phyloP scores from a whole-genome alignment of 345 rosid genomes.

The Syzygium aqueum region DNA sequence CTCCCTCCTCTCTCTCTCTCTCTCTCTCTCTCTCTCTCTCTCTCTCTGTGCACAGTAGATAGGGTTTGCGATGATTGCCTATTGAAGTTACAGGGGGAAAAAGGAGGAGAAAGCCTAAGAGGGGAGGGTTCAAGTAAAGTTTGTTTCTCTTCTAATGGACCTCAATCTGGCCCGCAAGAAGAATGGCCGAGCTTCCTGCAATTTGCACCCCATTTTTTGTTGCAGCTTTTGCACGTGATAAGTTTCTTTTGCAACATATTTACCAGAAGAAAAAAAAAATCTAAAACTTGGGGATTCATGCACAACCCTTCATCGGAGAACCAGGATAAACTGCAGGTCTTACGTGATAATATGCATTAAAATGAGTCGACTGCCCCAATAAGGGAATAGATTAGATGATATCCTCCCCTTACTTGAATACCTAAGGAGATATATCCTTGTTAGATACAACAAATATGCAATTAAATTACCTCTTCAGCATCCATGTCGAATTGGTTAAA shows the following conservation, averaged over 20 bases:
- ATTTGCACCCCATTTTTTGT: neutral
- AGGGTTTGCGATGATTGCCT: neutral
- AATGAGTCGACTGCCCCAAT: neutral
- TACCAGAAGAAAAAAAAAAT: neutral
- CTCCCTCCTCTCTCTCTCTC: no score
- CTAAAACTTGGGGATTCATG: neutral
- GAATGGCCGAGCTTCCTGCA: neutral
- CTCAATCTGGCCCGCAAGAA: neutral
- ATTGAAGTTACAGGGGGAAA: neutral
- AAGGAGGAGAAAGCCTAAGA: neutral
- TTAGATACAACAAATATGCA: neutral
- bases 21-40: no score
- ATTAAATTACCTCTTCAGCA: neutral
- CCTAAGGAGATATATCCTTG: neutral
- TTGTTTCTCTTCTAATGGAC: neutral
- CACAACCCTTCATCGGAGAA: neutral
- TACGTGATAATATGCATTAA: neutral
- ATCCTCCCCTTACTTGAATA: neutral
- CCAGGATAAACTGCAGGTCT: neutral
- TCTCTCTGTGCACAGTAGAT: no score
- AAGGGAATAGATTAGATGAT: neutral
- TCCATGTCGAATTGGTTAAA: neutral
- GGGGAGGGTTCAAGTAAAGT: slow-evolving; percentile 12
- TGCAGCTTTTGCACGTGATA: neutral
- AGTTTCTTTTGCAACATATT: neutral